Base-by-base conservation (phyloP, 2,329 filamentous ascomycete species). In the Onygenales sp. region DNA sequence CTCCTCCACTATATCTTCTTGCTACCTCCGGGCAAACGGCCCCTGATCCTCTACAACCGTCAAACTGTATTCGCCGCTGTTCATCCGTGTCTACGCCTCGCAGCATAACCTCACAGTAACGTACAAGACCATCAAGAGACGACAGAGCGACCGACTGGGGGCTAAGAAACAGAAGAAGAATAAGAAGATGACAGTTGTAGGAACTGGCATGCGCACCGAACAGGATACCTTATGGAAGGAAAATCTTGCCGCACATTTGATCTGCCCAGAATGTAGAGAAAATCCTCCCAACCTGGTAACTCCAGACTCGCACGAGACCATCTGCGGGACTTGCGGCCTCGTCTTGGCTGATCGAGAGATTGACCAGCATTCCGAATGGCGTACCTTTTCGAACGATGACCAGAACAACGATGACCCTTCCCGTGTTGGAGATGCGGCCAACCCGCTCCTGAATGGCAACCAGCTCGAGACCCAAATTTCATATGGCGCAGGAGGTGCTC, bases 301-400 rank as follows among this genome's bases (percentile, higher is more conserved):
- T 67, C 93, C 97, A 68, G 93, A 92, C 67, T 90, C 90, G 5
- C 87, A 85, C 59, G 93, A 98, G 70, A 88, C 94, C 68, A 89
- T 98, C 52, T 98, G 93, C 68, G 87, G 81, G 54, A 89, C 86
- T 57, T 98, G 93, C 65, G 93, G 93, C 39, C 78, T 96, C 36
- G 93, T 98, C 5, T 81, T 98, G 33, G 87, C 87, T 56, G 87
- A 92, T 65, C 86, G 89, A 60, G 90, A 93, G 67, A 91, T 98
- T 65, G 94, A 98, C 67, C 94, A 88, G 56, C 87, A 94, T 57
- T 95, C 90, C 47, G 93, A 98, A 74, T 98, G 93, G 93, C 88
- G 93, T 67, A 98, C 93, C 0, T 98, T 98, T 74, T 90, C 91
- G 67, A 97, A 97, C 68, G 93, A 98, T 66, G 94, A 98, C 68